Evolutionary conservation across 108 stramenopile genomes (phyloP).

Genomic region (Skeletonema marinoi): DNA sequence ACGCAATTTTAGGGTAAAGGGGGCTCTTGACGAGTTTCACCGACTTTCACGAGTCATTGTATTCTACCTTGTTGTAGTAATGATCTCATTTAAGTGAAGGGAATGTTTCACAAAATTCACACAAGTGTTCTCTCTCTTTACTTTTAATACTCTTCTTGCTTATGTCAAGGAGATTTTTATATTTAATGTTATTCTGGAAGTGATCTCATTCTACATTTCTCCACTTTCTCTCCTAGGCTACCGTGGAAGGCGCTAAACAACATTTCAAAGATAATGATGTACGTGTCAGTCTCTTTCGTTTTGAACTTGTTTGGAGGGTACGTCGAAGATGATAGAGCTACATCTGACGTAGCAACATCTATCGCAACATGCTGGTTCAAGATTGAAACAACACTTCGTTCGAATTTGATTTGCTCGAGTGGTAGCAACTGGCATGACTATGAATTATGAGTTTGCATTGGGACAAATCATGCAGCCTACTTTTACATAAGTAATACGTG

Average conservation of each 20-base stretch:
- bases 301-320: not conserved
- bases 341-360: not conserved
- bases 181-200: no score
- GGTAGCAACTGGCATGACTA: no score
- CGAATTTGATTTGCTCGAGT: no score
- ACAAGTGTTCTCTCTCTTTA: not conserved
- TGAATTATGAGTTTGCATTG: no score
- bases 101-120: not conserved
- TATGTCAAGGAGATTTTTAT: not conserved
- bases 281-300: no score
- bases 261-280: not conserved
- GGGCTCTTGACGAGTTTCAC: not conserved
- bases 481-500: not conserved
- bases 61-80: not conserved
- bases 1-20: not conserved
- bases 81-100: not conserved
- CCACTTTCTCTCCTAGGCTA: not conserved
- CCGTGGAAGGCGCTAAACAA: not conserved
- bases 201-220: not conserved
- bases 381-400: not conserved
- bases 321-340: not conserved
- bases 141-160: not conserved
- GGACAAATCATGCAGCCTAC: no score
- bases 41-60: not conserved
- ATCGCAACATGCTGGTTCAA: not conserved